These are phyloP conservation scores for Eucalyptus pauciflora DNA, from an alignment of 345 rosid species.

Conservation along the genomic window DNA sequence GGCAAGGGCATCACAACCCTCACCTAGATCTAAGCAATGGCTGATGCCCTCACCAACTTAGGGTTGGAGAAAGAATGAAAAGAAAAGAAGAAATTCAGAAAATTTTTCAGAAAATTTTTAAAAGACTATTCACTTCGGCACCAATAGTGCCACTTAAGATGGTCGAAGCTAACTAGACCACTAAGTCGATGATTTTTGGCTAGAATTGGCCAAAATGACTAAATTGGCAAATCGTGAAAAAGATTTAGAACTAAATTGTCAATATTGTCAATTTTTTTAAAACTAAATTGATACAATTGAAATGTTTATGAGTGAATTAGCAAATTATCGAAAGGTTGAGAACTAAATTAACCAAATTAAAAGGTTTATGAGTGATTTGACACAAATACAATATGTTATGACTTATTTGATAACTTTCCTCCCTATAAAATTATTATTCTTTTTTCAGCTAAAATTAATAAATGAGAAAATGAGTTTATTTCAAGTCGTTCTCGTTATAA, in stretches of 20 bases:
- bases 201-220: no score
- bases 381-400: background rate
- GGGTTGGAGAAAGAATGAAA: background rate
- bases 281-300: no score
- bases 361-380: no score
- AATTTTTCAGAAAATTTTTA: fast-evolving
- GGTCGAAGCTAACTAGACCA: fast-evolving
- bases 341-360: no score
- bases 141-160: fast-evolving
- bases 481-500: background rate
- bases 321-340: fast-evolving
- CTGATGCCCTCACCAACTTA: fast-evolving
- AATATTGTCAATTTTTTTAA: no score
- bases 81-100: background rate
- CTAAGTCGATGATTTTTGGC: fast-evolving
- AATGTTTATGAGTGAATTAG: no score
- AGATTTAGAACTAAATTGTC: no score
- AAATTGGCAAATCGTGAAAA: no score
- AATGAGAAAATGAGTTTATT: background rate
- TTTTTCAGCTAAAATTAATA: background rate
- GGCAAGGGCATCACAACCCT: no score
- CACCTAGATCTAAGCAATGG: no score
- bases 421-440: background rate
- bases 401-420: background rate
- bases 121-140: fast-evolving